Conservation (phyloP, 2,329 filamentous ascomycete genomes). For the Paracamarosporium sp. region DNA sequence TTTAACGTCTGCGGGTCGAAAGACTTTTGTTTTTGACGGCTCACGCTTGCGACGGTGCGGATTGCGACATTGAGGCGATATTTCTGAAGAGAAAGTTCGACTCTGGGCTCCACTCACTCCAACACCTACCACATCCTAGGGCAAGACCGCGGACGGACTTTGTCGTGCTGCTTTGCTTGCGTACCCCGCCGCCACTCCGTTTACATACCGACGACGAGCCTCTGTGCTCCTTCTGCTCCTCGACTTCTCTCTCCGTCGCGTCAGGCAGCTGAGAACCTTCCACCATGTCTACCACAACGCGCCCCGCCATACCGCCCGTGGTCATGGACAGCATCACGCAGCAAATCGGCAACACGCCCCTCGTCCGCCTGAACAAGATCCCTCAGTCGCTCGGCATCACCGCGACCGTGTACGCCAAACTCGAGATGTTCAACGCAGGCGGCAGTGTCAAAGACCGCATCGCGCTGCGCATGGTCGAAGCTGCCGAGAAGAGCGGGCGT, state of each 20-base stretch:
- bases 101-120: no score
- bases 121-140: neutral
- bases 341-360: slow-evolving; percentile 94
- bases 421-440: slow-evolving; percentile 92
- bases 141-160: neutral
- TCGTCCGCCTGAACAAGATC: slow-evolving; percentile 91
- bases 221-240: slow-evolving; percentile 3
- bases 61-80: neutral
- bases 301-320: slow-evolving; percentile 60
- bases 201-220: no score
- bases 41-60: neutral
- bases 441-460: slow-evolving; percentile 96
- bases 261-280: neutral
- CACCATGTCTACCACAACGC: slow-evolving; percentile 57
- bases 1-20: neutral
- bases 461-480: slow-evolving; percentile 95
- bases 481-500: slow-evolving; percentile 86
- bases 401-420: slow-evolving; percentile 87
- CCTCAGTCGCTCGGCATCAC: slow-evolving; percentile 90
- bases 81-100: no score
- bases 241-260: neutral
- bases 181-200: neutral
- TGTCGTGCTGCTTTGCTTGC: neutral
- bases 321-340: slow-evolving; percentile 75
- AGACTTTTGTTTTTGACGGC: slow-evolving; percentile 6